Evolutionary conservation across 1,139 yeast species (phyloP).

Genomic region (Ogataea hybrid): DNA sequence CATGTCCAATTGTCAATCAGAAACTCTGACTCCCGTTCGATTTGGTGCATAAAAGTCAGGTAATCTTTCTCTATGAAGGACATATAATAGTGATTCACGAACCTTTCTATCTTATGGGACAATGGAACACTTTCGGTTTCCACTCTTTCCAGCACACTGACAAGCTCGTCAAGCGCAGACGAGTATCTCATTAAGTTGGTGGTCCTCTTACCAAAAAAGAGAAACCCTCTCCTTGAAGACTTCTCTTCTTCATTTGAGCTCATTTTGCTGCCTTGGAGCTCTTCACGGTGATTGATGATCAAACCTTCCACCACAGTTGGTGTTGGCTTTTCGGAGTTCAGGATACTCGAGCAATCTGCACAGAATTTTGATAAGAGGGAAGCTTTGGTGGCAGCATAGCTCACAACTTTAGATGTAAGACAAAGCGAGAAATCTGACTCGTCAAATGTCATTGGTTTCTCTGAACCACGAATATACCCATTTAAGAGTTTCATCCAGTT

Average conservation of each 20-base stretch:
- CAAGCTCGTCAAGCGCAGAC: conserved; percentile 6
- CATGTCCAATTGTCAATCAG: conserved; percentile 3
- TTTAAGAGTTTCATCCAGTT: conserved; percentile 6
- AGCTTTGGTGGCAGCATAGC: conserved; percentile 1
- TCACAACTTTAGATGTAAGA: neutral
- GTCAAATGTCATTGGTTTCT: neutral
- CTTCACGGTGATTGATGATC: neutral
- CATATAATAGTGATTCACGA: conserved; percentile 9
- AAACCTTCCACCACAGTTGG: neutral
- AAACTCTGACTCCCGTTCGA: conserved; percentile 9
- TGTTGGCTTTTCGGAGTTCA: neutral
- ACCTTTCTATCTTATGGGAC: neutral
- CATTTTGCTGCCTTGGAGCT: neutral
- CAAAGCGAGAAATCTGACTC: conserved; percentile 10
- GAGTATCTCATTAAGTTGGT: conserved; percentile 1
- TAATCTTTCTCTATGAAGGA: conserved; percentile 15
- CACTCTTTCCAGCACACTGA: neutral
- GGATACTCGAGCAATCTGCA: neutral
- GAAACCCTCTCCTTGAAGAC: conserved; percentile 6
- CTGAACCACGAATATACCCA: neutral
- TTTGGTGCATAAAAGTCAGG: conserved; percentile 4
- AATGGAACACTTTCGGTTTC: neutral
- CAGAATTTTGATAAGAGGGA: conserved; percentile 1
- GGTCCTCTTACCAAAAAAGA: neutral
- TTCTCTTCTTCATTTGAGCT: neutral